phyloP scores from a whole-genome alignment of 148 eudicot genomes.

The Persicaria tinctoria region DNA sequence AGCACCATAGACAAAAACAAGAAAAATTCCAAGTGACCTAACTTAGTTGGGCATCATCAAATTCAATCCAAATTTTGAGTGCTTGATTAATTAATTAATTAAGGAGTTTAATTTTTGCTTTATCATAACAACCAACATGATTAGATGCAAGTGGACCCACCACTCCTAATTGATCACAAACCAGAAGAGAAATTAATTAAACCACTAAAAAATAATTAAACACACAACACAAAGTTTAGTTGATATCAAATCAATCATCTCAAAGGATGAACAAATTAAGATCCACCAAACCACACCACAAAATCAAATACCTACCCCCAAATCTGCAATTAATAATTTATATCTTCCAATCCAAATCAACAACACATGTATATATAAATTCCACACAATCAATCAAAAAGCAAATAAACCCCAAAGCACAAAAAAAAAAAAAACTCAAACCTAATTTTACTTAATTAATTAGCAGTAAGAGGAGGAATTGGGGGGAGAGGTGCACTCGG shows the following conservation, averaged over 20 bases:
- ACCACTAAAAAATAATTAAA: background rate
- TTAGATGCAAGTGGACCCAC: background rate
- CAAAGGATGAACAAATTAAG: background rate
- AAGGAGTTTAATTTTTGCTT: background rate
- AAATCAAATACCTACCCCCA: background rate
- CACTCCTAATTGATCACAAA: background rate
- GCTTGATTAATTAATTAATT: background rate
- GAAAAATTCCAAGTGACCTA: background rate
- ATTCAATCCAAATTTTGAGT: conserved; percentile 1
- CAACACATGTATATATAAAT: background rate
- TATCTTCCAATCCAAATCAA: background rate
- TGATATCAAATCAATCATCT: conserved; percentile 3
- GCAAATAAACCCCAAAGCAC: background rate
- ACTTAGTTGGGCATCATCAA: background rate
- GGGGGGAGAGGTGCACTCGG: conserved; percentile 23
- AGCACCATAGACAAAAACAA: background rate
- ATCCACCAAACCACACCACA: background rate
- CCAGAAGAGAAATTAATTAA: background rate
- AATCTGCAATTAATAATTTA: background rate
- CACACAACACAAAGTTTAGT: background rate
- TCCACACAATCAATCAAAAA: background rate
- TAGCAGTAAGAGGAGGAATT: background rate
- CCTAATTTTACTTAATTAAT: background rate
- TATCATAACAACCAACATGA: conserved; percentile 12
- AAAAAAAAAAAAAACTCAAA: background rate